Conservation (phyloP, 768 basidiomycete genomes). For the Boletus vermiculosoides region DNA sequence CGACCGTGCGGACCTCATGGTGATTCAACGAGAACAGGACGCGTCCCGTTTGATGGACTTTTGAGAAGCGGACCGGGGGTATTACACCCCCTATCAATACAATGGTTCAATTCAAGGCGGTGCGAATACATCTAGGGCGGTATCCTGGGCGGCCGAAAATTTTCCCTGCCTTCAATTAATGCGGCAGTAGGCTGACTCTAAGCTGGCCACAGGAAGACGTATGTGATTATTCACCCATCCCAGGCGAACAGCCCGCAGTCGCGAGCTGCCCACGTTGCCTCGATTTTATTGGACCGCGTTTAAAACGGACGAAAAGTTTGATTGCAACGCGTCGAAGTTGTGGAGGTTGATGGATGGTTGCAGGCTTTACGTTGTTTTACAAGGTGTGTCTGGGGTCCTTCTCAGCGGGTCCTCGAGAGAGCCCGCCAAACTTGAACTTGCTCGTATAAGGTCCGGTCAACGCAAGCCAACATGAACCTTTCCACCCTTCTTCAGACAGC, state of each 20-base stretch:
- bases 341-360: neutral
- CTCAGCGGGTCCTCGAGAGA: conserved; percentile 19
- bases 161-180: neutral
- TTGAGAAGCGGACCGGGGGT: conserved; percentile 20
- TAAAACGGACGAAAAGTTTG: conserved; percentile 1
- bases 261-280: conserved; percentile 8
- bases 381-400: conserved; percentile 32
- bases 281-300: neutral
- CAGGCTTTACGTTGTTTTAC: conserved; percentile 18
- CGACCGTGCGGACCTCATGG: neutral
- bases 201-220: conserved; percentile 6
- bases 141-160: conserved; percentile 4
- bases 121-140: neutral
- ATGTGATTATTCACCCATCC: conserved; percentile 1
- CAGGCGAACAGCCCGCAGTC: conserved; percentile 1
- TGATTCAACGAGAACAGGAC: conserved; percentile 38
- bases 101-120: neutral
- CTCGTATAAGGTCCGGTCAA: conserved; percentile 61
- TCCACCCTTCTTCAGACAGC: conserved; percentile 41
- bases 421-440: conserved; percentile 26
- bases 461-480: conserved; percentile 50
- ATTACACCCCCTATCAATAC: neutral
- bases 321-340: neutral
- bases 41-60: conserved; percentile 45
- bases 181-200: conserved; percentile 6